Percentiles rank a stretch among this genome's conserved stretches.
phyloP scores from a whole-genome alignment of 1,284 basidiomycete genomes.

The Trichosporon sp. region DNA sequence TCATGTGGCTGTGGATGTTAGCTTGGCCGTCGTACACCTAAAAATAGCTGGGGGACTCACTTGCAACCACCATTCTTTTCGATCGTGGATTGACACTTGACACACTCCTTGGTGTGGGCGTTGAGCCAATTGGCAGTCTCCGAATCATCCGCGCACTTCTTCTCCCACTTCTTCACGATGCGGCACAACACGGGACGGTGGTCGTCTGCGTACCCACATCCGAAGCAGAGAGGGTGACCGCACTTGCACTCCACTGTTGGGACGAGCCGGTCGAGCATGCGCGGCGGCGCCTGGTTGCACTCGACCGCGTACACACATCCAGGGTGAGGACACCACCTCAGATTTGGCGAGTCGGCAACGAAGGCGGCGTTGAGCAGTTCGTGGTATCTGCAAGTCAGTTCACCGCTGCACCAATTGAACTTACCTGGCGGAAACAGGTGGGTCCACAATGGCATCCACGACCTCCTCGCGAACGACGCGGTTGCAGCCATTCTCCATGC shows the following conservation, averaged over 20 bases:
- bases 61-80: conserved; percentile 99
- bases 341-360: conserved; percentile 72
- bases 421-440: conserved; percentile 48
- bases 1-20: conserved; percentile 81
- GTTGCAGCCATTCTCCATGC: conserved; percentile 87
- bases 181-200: conserved; percentile 87
- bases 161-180: conserved; percentile 88
- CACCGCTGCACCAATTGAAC: conserved; percentile 7
- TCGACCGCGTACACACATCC: conserved; percentile 76
- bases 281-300: conserved; percentile 70
- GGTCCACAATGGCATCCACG: conserved; percentile 50
- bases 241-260: conserved; percentile 79
- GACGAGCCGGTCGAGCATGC: conserved; percentile 70
- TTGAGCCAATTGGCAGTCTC: conserved; percentile 99
- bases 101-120: conserved; percentile 98
- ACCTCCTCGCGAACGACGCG: conserved; percentile 59
- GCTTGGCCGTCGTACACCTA: too few species aligned
- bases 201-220: conserved; percentile 75
- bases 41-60: conserved; percentile 53
- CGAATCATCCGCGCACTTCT: conserved; percentile 94
- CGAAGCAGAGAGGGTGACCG: conserved; percentile 80
- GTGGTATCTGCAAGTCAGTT: conserved; percentile 59
- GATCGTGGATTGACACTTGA: conserved; percentile 90
- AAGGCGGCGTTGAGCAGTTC: conserved; percentile 84
- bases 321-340: conserved; percentile 84